Base-by-base conservation (phyloP, 305 asterid genomes). In the Fraxinus dipetala region DNA sequence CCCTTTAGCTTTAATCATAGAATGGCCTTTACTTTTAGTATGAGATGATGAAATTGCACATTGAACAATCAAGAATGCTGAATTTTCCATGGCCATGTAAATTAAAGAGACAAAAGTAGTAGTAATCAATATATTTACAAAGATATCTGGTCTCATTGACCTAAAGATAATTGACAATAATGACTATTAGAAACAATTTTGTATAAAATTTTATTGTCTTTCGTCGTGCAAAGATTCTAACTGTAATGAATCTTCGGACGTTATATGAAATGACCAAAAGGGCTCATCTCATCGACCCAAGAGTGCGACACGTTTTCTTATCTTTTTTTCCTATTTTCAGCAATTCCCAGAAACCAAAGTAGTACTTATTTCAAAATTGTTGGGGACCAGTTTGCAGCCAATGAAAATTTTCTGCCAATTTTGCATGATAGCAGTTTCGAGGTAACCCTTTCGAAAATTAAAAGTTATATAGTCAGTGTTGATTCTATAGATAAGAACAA, bases 1-100 rank as follows among this genome's bases (percentile, higher is more conserved):
- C 88, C 86, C 90, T 87, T 84, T 84, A 85, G 54, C 88, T 88
- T 88, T 87, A 87, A 83, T 79, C 84, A 83, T 84, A 83, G 87
- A 63, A 76, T 78, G 69, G 61, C 59, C 65, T 81, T 78, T 76
- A 78, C 81, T 84, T 83, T 84, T 80, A 82, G 83, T 85, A 75
- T 70, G 85, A 87, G 84, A 79, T 85, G 84, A 89, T 89, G 87
- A 81, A 87, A 84, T 84, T 85, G 83, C 87, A 88, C 86, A 85
- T 87, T 87, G 9, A 79, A 80, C 82, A 82, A 83, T 83, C 82
- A 70, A 84, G 81, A 83, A 81, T 85, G 78, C 81, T 81, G 83
- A 79, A 73, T 79, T 79, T 43, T 43, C 54, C 54, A 43, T 51
- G 77, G 54, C 45, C 51, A 80, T 67, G 51, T 59, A 36, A 75